phyloP scores from a whole-genome alignment of 2,329 filamentous ascomycete genomes.

The Paecilomyces niveus region DNA sequence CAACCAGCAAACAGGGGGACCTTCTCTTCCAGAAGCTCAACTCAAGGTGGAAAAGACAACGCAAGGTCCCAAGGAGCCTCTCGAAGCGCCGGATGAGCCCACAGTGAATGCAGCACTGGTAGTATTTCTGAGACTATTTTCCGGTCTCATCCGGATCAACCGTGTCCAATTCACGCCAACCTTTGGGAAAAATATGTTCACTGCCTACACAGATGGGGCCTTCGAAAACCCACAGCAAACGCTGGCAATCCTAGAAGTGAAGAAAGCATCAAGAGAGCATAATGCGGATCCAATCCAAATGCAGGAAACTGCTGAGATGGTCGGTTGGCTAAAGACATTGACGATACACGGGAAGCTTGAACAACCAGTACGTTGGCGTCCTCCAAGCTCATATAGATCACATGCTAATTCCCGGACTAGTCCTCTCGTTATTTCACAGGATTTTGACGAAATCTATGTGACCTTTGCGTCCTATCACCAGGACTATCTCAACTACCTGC shows the following conservation, averaged over 20 bases:
- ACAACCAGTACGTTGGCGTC: background rate
- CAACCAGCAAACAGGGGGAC: no score
- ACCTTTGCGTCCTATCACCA: background rate
- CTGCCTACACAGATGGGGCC: background rate
- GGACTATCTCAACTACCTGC: background rate
- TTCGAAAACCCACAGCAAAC: background rate
- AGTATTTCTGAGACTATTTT: no score
- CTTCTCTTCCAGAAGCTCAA: no score
- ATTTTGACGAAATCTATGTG: background rate
- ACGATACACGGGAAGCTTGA: background rate
- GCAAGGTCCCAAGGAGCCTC: no score
- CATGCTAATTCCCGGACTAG: background rate
- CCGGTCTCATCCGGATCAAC: background rate
- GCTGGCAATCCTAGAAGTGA: background rate
- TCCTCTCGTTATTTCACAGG: background rate
- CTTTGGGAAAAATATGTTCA: background rate
- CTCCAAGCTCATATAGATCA: background rate
- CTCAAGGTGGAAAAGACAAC: no score
- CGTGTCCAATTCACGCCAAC: background rate
- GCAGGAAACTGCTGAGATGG: background rate
- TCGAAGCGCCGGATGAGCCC: no score
- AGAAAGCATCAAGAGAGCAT: background rate
- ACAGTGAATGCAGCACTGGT: no score
- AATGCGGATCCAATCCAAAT: background rate
- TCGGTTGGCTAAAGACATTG: background rate